Evolutionary conservation across 352 stramenopile genomes (phyloP), one percentile per base, ranked within the genome.

Genomic region (Peronospora farinosa): DNA sequence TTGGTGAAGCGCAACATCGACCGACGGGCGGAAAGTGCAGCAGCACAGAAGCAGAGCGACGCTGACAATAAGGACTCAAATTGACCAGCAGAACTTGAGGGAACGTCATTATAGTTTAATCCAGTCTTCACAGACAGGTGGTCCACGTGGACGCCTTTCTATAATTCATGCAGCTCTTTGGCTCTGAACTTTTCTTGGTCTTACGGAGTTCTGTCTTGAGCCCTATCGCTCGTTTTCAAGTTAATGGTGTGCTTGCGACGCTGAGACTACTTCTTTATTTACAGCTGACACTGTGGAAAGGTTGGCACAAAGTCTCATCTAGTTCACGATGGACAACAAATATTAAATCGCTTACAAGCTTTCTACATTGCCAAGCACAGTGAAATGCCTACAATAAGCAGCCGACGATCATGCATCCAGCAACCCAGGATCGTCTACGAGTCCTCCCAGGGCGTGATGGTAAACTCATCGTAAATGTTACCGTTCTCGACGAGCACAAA

Each of bases 1-100:
- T 67, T 94, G 44, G 77, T 84, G 31, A 83, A 84, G 74, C 78
- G 78, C 68, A 91, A 88, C 63, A 69, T 84, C 27, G 74, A 86
- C 48, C 79, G 82, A 21, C 65, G 66, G 63, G 61, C 63, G 31
- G 43, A 53, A 37, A 35, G 63, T 41, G 57, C 47, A 13, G 45
- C 54, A 11, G 36, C 41, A 7, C 25, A 54, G 32, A 33, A 67
- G 37, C 57, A 57, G 40, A 50, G 27, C 17, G 32, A 63, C 25
- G 54, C 19, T 13, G 21, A 25, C 37, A 51, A 49, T 46, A 50
- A 65, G 51, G 63, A 76, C 15, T 78, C n/a, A 68, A 62, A 23
- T 12, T 13, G 12, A n/a, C 11, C n/a, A 15, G 19, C 16, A 45
- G 16, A 16, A 12, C 23, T 16, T 2, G 17, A 23, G 25, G 23